Base-by-base conservation (phyloP, 2,329 filamentous ascomycete species). In the Stemphylium lycopersici region DNA sequence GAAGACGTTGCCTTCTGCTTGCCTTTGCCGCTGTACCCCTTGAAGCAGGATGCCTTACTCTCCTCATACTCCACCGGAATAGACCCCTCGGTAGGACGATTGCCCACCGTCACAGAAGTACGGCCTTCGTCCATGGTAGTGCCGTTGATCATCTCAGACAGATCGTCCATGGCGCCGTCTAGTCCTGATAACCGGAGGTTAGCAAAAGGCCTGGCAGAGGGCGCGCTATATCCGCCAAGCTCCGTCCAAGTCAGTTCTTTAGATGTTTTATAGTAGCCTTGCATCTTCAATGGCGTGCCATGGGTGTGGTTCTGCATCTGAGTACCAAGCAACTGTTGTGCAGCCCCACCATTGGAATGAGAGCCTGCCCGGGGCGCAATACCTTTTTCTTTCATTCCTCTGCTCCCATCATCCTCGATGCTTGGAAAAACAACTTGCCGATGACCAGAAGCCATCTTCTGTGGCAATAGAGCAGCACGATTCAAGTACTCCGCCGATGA, bases 151-250 rank as follows among this genome's bases (percentile, higher is more conserved):
- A 76, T 52, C 12, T 70, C 73, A 29, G 65, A 66, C 31, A 76
- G 52, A 38, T 76, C 74, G 40, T 77, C 74, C 70, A 75, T 71
- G 7, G 74, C 70, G 31, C 75, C 75, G 51, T 77, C 74, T 43
- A 75, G 61, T 18, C 71, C 70, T 57, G 69, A 71, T 39, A 72
- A 52, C 44, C 65, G 64, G 47, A 69, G 59, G 44, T 66, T 59
- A 56, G 65, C 59, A 52, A 63, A 61, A 22, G 60, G 56, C 46
- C 68, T 64, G 51, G 52, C 42, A 36, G 55, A 38, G 29, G 54
- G 36, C 11, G 56, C 41, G 32, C 26, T 36, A 22, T 61, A 50
- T 44, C 37, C 57, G 45, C 40, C 39, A 22, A 55, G 32, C 4
- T 48, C 45, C 15, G 53, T 53, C 3, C 55, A 44, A n/a, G 52